phyloP scores from a whole-genome alignment of 2,329 filamentous ascomycete genomes.

The Diaporthe velutina region DNA sequence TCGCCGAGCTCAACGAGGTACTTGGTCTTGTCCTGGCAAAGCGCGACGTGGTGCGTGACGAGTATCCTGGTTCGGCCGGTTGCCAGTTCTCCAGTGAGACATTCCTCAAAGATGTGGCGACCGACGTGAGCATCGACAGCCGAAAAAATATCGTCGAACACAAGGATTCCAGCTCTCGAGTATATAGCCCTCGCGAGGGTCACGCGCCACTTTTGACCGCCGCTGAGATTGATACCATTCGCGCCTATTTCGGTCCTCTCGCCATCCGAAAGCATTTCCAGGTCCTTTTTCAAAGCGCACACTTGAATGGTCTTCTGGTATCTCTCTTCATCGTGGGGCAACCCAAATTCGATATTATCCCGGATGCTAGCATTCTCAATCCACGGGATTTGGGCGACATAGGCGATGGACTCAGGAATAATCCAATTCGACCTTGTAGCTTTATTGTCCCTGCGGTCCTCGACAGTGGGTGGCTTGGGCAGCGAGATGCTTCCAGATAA shows the following conservation, averaged over 20 bases:
- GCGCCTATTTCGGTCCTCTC: slow-evolving; percentile 86
- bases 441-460: slow-evolving; percentile 71
- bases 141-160: slow-evolving; percentile 88
- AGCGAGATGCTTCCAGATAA: slow-evolving; percentile 72
- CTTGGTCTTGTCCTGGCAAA: slow-evolving; percentile 78
- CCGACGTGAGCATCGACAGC: slow-evolving; percentile 87
- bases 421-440: slow-evolving; percentile 78
- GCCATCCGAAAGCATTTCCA: slow-evolving; percentile 81
- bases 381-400: slow-evolving; percentile 85
- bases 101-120: slow-evolving; percentile 82
- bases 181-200: slow-evolving; percentile 85
- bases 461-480: slow-evolving; percentile 61
- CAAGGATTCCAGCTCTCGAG: slow-evolving; percentile 79
- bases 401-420: slow-evolving; percentile 77
- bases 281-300: slow-evolving; percentile 81
- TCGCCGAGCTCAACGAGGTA: slow-evolving; percentile 81
- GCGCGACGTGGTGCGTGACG: slow-evolving; percentile 83
- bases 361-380: slow-evolving; percentile 85
- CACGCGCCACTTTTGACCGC: slow-evolving; percentile 86
- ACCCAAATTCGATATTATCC: slow-evolving; percentile 83
- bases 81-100: slow-evolving; percentile 78
- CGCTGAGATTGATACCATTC: slow-evolving; percentile 86
- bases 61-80: slow-evolving; percentile 79
- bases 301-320: slow-evolving; percentile 79
- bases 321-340: slow-evolving; percentile 76